These are phyloP conservation scores for Entomophthora muscae DNA, from an alignment of 371 early-diverging fungal genomes.

Conservation along the genomic window DNA sequence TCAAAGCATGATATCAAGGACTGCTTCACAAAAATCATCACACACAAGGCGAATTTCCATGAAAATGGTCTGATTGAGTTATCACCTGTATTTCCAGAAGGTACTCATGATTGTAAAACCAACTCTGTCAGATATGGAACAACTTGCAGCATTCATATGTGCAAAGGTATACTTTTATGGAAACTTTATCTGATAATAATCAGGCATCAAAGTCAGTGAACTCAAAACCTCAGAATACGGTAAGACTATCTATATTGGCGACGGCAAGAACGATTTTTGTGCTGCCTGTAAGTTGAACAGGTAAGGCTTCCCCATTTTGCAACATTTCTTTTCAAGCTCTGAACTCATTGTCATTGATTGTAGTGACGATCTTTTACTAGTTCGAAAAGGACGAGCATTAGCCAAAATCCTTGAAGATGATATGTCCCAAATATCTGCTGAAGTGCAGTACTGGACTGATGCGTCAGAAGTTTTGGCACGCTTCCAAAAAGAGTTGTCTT, in stretches of 20 bases:
- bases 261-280: not conserved
- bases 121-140: not conserved
- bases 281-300: not conserved
- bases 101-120: not conserved
- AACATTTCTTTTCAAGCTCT: not conserved
- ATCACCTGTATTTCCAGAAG: not conserved
- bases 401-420: not conserved
- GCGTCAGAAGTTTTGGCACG: not conserved
- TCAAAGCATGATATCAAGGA: not conserved
- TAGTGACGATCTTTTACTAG: not conserved
- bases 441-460: not conserved
- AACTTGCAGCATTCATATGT: not conserved
- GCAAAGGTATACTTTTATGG: not conserved
- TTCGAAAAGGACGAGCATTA: not conserved
- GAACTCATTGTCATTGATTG: not conserved
- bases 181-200: not conserved
- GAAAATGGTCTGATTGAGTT: not conserved
- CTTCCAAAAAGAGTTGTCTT: not conserved
- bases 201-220: not conserved
- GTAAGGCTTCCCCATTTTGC: not conserved
- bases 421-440: not conserved
- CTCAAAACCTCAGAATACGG: not conserved
- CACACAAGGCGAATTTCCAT: not conserved
- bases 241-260: conserved; percentile 3
- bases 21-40: not conserved